phyloP scores from a whole-genome alignment of 495 filamentous ascomycete genomes.

The Neurospora sp. region DNA sequence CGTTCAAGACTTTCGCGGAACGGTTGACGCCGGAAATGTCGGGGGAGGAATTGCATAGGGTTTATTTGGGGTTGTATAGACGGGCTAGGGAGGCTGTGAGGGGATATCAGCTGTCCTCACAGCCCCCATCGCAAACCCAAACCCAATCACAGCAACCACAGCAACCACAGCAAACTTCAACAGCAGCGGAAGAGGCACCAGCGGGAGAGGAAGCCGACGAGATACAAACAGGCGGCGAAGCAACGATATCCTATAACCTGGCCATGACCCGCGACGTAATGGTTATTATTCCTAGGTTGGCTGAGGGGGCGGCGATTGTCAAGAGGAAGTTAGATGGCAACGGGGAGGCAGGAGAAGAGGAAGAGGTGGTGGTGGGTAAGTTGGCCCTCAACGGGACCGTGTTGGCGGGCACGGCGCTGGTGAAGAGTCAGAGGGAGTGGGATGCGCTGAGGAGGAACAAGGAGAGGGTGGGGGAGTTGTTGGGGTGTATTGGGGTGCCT shows the following conservation, averaged over 20 bases:
- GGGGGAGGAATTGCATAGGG: constrained; percentile 15
- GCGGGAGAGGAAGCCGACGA: not conserved
- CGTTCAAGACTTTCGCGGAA: constrained; percentile 15
- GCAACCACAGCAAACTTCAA: not conserved
- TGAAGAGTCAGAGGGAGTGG: constrained; percentile 66
- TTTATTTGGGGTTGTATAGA: constrained; percentile 42
- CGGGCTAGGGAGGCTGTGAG: constrained; percentile 26
- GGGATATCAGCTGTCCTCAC: not conserved
- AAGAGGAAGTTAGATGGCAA: not conserved
- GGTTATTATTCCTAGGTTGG: constrained; percentile 54
- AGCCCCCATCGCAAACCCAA: not conserved
- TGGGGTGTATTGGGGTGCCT: constrained; percentile 55
- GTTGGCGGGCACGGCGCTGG: constrained; percentile 71
- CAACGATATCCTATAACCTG: constrained; percentile 66
- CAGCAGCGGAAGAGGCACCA: not conserved
- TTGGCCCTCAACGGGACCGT: constrained; percentile 69
- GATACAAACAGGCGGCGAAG: constrained; percentile 27
- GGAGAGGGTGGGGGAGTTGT: constrained; percentile 39
- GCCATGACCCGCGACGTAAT: constrained; percentile 61
- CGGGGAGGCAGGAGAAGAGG: constrained; percentile 20
- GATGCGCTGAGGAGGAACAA: constrained; percentile 44
- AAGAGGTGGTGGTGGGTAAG: constrained; percentile 40
- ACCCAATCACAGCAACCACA: not conserved
- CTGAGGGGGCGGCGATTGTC: constrained; percentile 29
- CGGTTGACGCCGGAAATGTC: constrained; percentile 8